A percentile compares a stretch with the other conserved stretches of the same genome.
These are phyloP conservation scores for Pseudomonodictys pantanalensis DNA, from an alignment of 495 filamentous ascomycete genomes.

Conservation along the genomic window DNA sequence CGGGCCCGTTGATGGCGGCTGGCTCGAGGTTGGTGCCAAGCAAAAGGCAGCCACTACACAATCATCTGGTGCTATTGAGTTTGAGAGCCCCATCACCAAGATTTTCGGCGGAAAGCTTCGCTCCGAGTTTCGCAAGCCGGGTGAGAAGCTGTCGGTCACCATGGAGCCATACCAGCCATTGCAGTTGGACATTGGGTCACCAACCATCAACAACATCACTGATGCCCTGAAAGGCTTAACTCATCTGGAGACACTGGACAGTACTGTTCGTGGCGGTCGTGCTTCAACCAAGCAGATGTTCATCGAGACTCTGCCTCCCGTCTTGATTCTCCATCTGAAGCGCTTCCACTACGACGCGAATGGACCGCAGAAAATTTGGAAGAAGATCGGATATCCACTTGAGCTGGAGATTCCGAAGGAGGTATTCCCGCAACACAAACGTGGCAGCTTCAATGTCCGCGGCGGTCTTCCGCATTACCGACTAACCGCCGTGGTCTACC, in stretches of 20 bases:
- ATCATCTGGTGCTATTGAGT: constrained; percentile 70
- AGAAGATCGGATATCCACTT: constrained; percentile 91
- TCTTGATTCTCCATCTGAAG: constrained; percentile 93
- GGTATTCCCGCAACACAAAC: constrained; percentile 74
- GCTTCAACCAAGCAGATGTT: constrained; percentile 88
- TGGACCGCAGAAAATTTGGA: constrained; percentile 97
- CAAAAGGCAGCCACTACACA: constrained; percentile 84
- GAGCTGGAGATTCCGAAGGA: constrained; percentile 93
- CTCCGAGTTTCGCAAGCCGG: constrained; percentile 83
- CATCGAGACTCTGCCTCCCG: constrained; percentile 87
- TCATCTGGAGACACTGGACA: constrained; percentile 75
- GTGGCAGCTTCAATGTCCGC: constrained; percentile 60
- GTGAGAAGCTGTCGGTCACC: constrained; percentile 84
- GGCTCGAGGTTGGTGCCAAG: constrained; percentile 92
- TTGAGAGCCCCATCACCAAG: constrained; percentile 81
- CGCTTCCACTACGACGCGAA: constrained; percentile 92
- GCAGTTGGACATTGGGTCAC: constrained; percentile 86
- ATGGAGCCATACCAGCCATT: constrained; percentile 91
- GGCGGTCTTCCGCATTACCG: constrained; percentile 74
- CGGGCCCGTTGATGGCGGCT: constrained; percentile 55
- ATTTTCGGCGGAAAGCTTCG: constrained; percentile 92
- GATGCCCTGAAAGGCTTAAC: constrained; percentile 87
- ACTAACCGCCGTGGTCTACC: constrained; percentile 90
- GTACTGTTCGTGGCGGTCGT: constrained; percentile 73
- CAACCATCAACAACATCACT: constrained; percentile 81